Base-by-base conservation (phyloP, 2,329 filamentous ascomycete species). In the Hypoxylon sp. region DNA sequence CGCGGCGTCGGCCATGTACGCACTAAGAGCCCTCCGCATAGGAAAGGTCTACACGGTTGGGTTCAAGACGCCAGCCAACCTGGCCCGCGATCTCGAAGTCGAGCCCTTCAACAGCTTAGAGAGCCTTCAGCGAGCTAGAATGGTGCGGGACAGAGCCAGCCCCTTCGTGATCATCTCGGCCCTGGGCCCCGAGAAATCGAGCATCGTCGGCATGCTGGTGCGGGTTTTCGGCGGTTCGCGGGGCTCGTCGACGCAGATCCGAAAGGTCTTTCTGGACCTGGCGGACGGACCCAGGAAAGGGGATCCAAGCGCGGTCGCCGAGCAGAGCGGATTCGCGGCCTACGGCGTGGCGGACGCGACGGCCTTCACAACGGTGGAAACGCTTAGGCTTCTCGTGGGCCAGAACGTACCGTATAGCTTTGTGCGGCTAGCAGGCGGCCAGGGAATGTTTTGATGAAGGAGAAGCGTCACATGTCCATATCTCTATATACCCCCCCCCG, bases 341-440 rank as follows among this genome's bases (percentile, higher is more conserved):
- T 95, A 94, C 70, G 89, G 89, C 1, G 85, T 88, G 15, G 89
- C 88, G 20, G 91, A 96, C 73, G 89, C 92, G 26, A 88, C 88
- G 54, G 90, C 91, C 0, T 95, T 92, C 77, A 93, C 90, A 18
- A 93, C 90, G 2, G 91, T 94, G 4, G 90, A 95, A 75, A 94
- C 88, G 45, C 75, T 95, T 52, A 81, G 91, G 64, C 74, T 93
- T 57, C 80, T 96, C 20, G 89, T 94, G 9, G 91, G 91, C 8
- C 90, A 95, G 76, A 95, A 95, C 72, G 90, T 95, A 54, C 90
- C 89, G 4, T 94, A 92, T 74, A 92, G 90, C 75, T 96, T 96
- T 77, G 91, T 95, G 37, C 82, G 90, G 45, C 78, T 95, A 70
- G 90, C 91, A 1, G 81, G 81, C 45, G 82, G 82, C 2, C 74